Evolutionary conservation across 2,329 filamentous ascomycete genomes (phyloP).

Genomic region (Lachnellula willkommii): DNA sequence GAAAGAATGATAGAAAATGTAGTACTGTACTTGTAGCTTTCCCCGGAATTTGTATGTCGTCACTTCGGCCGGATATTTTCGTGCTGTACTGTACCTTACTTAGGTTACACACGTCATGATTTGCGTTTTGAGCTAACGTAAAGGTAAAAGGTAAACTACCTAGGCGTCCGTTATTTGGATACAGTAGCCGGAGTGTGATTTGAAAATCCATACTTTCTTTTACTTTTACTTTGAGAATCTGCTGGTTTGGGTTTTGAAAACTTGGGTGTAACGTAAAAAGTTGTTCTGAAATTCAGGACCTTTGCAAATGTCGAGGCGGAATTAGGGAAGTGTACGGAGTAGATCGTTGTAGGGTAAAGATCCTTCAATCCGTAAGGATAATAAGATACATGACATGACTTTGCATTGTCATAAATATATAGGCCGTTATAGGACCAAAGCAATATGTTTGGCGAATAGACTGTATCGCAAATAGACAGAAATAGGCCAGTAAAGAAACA

Average conservation of each 20-base stretch:
- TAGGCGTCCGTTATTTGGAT: too few relatives aligned
- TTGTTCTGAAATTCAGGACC: too few relatives aligned
- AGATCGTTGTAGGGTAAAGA: too few relatives aligned
- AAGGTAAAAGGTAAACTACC: too few relatives aligned
- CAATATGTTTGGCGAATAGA: conserved; percentile 4
- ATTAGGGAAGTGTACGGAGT: too few relatives aligned
- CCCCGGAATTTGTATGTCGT: neutral
- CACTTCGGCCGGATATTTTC: neutral
- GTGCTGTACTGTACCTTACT: neutral
- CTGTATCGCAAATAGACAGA: neutral
- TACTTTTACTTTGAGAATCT: too few relatives aligned
- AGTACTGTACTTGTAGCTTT: neutral
- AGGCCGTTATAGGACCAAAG: neutral
- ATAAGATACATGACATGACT: neutral
- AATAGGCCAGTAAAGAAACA: neutral
- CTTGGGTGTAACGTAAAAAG: too few relatives aligned
- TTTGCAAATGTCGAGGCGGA: too few relatives aligned
- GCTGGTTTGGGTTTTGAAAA: too few relatives aligned
- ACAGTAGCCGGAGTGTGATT: too few relatives aligned
- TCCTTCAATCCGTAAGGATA: neutral
- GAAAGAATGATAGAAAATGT: neutral
- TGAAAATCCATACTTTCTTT: too few relatives aligned
- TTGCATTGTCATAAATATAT: neutral
- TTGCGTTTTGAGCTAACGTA: neutral
- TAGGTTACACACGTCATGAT: neutral